phyloP scores from a whole-genome alignment of 108 stramenopile genomes.

The Mediolabrus comicus region DNA sequence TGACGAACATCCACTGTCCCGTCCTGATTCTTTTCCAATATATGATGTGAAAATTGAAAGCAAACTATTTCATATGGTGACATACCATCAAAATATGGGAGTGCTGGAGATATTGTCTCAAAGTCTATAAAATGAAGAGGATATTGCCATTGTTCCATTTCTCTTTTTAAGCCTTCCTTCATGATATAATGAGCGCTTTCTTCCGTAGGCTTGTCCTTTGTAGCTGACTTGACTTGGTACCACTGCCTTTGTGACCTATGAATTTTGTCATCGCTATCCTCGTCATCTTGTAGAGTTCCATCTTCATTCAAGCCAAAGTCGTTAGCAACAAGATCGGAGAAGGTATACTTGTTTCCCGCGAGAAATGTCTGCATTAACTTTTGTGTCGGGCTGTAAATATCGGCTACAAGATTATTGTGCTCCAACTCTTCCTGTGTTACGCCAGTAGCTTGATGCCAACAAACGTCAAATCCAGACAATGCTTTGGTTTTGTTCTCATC shows the following conservation, averaged over 20 bases:
- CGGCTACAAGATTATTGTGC: constrained; percentile 9
- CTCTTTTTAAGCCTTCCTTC: constrained; percentile 17
- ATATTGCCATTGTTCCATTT: constrained; percentile 46
- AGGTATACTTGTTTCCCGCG: constrained; percentile 20
- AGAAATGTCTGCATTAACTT: constrained; percentile 6
- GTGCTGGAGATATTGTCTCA: constrained; percentile 44
- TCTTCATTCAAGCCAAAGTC: constrained; percentile 29
- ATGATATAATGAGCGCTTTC: constrained; percentile 19
- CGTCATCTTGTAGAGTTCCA: background rate
- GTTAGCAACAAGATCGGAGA: constrained; percentile 30
- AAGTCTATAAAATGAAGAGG: constrained; percentile 60
- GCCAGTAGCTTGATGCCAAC: constrained; percentile 45
- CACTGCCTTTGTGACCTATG: constrained; percentile 29
- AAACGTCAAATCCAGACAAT: constrained; percentile 46
- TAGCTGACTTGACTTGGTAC: constrained; percentile 42
- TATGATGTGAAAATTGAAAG: constrained; percentile 61
- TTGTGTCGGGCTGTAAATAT: constrained; percentile 31
- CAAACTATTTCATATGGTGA: constrained; percentile 46
- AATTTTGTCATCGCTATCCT: constrained; percentile 4
- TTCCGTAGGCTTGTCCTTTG: background rate
- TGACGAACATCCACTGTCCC: constrained; percentile 32
- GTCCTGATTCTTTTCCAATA: constrained; percentile 15
- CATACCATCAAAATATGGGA: constrained; percentile 47
- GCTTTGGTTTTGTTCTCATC: background rate
- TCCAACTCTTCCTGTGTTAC: constrained; percentile 10